These are phyloP conservation scores for Ballota nigra DNA, from an alignment of 257 asterid species.

Conservation along the genomic window DNA sequence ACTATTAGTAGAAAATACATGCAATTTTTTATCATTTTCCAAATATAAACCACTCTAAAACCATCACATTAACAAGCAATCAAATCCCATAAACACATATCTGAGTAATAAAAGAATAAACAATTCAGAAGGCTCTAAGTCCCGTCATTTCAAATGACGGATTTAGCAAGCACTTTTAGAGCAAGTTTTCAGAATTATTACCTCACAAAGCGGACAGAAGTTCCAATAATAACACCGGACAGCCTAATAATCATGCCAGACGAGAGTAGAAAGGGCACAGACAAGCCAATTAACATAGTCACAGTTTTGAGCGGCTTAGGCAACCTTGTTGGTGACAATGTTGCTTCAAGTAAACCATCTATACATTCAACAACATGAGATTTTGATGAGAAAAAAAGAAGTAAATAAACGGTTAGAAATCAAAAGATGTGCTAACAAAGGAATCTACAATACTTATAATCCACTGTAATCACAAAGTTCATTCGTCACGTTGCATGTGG, in stretches of 20 bases:
- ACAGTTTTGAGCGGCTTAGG: conserved; percentile 87
- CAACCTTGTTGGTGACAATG: conserved; percentile 78
- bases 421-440: not conserved
- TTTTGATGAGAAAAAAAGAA: conserved; percentile 18
- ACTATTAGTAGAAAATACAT: not conserved
- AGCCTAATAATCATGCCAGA: conserved; percentile 76
- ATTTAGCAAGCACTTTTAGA: not conserved
- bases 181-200: conserved; percentile 26
- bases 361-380: conserved; percentile 34
- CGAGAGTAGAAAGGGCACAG: conserved; percentile 67
- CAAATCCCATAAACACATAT: not conserved
- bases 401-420: conserved; percentile 10
- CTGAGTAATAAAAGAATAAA: not conserved
- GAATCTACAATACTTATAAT: not conserved
- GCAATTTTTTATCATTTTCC: not conserved
- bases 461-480: not conserved
- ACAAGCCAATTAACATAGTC: conserved; percentile 69
- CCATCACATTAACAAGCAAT: not conserved
- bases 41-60: not conserved
- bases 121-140: not conserved
- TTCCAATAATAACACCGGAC: conserved; percentile 64
- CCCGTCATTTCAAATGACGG: not conserved
- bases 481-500: not conserved
- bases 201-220: conserved; percentile 71
- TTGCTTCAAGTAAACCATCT: conserved; percentile 99